Evolutionary conservation across 83 land plant genomes (phyloP), one percentile per base, ranked within the genome.

Genomic region (Picea mariana): DNA sequence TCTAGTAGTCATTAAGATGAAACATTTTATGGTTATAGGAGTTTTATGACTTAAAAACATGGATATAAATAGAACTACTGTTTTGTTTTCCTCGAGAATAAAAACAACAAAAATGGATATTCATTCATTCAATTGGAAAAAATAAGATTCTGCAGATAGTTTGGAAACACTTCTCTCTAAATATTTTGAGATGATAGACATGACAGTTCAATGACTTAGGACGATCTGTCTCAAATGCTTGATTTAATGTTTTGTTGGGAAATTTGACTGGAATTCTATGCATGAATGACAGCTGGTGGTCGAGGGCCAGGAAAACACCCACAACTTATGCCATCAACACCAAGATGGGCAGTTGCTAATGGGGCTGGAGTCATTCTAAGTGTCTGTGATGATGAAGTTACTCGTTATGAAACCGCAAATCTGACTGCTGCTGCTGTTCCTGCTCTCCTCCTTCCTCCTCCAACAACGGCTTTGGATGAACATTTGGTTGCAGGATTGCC

Each of bases 271-370:
- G 4, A 20, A 62, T 13, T 60, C 55, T 79, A 79, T 79, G 67
- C 67, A 24, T 79, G 75, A 78, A 61, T 66, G 34, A 13, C 84
- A 91, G 94, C 96, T 82, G 87, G 81, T 73, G 87, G 91, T 68
- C 88, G 90, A 81, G 91, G 97, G 78, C 88, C 91, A 81, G 97
- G 97, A 72, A 96, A 94, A 69, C 94, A 96, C 83, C 98, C 98
- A 11, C 98, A 96, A 80, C 92, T 94, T 42, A 88, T 96, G 86
- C 96, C 95, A 34, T 96, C 98, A 83, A 96, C 97, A 78, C 97
- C 98, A 81, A 86, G 97, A 64, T 96, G 98, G 98, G 98, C 98
- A 60, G 97, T 96, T 81, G 97, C 97, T 20, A 94, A 96, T 89
- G 98, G 98, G 67, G 98, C 98, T 80, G 95, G 96, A 78, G 98